Conservation (phyloP, 2,329 filamentous ascomycete genomes). For the Aspergillus pseudotamarii region DNA sequence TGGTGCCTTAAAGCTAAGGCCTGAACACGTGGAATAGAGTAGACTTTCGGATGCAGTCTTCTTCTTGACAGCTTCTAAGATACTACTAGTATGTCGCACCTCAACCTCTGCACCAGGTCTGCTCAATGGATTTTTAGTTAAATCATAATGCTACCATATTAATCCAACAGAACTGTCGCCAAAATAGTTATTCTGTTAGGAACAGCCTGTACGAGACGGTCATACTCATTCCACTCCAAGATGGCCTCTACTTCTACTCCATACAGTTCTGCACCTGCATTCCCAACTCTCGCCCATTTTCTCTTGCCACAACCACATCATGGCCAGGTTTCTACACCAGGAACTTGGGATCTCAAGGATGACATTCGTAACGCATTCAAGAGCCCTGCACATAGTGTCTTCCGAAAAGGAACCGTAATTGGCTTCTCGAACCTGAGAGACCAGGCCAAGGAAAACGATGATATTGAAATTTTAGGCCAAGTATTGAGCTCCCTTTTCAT, state of each 20-base stretch:
- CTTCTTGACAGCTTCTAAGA: background rate
- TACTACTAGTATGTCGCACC: background rate
- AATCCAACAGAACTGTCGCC: background rate
- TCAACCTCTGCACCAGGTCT: background rate
- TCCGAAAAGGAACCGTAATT: constrained; percentile 34
- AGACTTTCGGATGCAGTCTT: background rate
- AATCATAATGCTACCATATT: background rate
- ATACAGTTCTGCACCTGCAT: constrained; percentile 34
- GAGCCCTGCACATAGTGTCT: constrained; percentile 17
- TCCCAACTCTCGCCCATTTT: constrained; percentile 35
- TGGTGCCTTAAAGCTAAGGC: constrained; percentile 14
- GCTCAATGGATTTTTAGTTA: background rate
- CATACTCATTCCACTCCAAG: background rate
- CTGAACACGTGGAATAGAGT: background rate
- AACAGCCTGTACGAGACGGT: background rate
- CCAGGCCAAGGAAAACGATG: constrained; percentile 26
- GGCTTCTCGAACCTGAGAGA: constrained; percentile 35
- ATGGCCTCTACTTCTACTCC: constrained; percentile 24
- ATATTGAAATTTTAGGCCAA: constrained; percentile 33
- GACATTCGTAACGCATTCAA: constrained; percentile 28
- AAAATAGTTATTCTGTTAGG: background rate
- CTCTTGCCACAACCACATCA: constrained; percentile 22
- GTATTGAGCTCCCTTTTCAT: constrained; percentile 21
- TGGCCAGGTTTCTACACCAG: background rate
- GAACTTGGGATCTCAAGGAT: constrained; percentile 30